A percentile compares a stretch with the other conserved stretches of the same genome.
phyloP scores from a whole-genome alignment of 768 basidiomycete species.

The Podaxis sp. region DNA sequence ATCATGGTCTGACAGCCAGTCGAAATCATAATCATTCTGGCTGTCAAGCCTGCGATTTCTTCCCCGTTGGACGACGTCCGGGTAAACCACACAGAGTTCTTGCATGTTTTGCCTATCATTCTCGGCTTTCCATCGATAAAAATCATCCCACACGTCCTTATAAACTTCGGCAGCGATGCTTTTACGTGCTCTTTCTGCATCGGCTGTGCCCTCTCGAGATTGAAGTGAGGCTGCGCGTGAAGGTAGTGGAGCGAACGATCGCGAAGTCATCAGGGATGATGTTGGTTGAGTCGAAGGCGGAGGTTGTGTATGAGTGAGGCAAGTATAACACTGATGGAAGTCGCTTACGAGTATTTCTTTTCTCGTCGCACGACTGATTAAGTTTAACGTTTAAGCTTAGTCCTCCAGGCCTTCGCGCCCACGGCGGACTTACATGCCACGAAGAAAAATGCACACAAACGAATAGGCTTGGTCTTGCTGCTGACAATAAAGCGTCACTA shows the following conservation, averaged over 20 bases:
- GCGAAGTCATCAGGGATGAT: background rate
- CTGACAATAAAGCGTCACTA: no score
- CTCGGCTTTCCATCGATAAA: slow-evolving; percentile 8
- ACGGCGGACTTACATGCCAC: no score
- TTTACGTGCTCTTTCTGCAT: background rate
- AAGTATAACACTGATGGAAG: no score
- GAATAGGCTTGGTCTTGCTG: no score
- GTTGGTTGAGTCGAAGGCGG: no score
- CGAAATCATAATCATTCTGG: background rate
- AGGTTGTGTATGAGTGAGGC: background rate
- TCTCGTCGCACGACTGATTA: no score
- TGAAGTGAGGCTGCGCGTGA: background rate
- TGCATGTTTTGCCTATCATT: background rate
- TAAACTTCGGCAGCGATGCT: background rate
- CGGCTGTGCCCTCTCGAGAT: background rate
- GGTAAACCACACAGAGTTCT: background rate
- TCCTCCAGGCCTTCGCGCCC: no score
- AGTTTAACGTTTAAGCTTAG: no score
- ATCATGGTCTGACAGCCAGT: slow-evolving; percentile 8
- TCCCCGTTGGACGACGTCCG: background rate
- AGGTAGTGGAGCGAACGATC: slow-evolving; percentile 1
- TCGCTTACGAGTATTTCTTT: no score
- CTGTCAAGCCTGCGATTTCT: no score
- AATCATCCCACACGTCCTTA: slow-evolving; percentile 7
- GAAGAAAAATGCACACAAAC: no score